Percentiles rank a stretch among this genome's conserved stretches.
These are phyloP conservation scores for Lecanicillium sp. DNA, from an alignment of 2,329 filamentous ascomycete genomes.

Conservation along the genomic window DNA sequence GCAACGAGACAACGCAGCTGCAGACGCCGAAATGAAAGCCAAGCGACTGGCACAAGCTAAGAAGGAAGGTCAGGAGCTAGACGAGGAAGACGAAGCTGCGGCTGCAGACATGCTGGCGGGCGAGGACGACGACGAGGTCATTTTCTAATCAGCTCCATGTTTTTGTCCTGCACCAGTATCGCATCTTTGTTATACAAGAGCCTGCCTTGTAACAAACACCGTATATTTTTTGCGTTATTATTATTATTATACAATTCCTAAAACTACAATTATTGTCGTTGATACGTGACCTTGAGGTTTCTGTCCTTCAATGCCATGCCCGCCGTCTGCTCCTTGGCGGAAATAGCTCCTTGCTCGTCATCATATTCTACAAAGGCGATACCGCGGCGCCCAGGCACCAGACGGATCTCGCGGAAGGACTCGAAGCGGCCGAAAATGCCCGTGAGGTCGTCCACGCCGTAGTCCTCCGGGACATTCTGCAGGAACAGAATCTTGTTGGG, in stretches of 20 bases:
- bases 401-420: constrained; percentile 85
- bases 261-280: constrained; percentile 65
- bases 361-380: constrained; percentile 98
- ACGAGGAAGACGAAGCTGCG: constrained; percentile 32
- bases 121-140: constrained; percentile 76
- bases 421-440: constrained; percentile 83
- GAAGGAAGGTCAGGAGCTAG: constrained; percentile 17
- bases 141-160: constrained; percentile 24
- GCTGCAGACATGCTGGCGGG: constrained; percentile 63
- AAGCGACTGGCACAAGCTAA: constrained; percentile 50
- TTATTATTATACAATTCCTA: background rate
- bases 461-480: constrained; percentile 83
- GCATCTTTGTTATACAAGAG: constrained; percentile 7
- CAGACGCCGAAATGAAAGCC: constrained; percentile 68
- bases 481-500: constrained; percentile 96
- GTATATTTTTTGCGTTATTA: background rate
- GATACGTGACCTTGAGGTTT: constrained; percentile 91
- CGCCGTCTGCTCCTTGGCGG: constrained; percentile 86
- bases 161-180: constrained; percentile 9
- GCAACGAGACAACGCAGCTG: constrained; percentile 64
- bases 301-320: constrained; percentile 73
- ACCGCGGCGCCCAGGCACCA: constrained; percentile 77
- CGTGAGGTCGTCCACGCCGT: constrained; percentile 71
- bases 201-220: background rate
- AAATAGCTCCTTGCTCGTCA: constrained; percentile 78